Evolutionary conservation across 1,284 basidiomycete genomes (phyloP).

Genomic region (Cryptococcus deneoformans): DNA sequence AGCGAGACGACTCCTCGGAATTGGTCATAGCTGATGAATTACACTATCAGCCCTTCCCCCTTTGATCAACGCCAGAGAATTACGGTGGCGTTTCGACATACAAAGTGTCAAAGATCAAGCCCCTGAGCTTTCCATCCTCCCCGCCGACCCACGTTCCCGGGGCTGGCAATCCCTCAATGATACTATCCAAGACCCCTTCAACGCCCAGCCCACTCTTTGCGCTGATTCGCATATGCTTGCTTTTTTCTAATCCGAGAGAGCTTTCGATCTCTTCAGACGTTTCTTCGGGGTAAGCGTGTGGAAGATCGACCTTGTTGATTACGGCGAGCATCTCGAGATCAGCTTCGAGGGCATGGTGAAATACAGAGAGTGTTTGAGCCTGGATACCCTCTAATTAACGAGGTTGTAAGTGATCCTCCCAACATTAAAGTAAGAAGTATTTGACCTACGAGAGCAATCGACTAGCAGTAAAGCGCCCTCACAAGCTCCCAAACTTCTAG

Average conservation of each 20-base stretch:
- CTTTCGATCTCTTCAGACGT: conserved; percentile 76
- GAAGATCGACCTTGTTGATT: conserved; percentile 93
- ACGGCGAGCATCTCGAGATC: conserved; percentile 86
- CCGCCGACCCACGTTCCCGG: conserved; percentile 51
- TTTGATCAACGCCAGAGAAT: background rate
- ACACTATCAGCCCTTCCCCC: too few relatives aligned
- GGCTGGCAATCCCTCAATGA: conserved; percentile 78
- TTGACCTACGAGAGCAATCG: conserved; percentile 70
- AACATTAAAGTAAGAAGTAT: background rate
- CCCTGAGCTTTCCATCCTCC: conserved; percentile 63
- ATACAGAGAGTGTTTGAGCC: conserved; percentile 95
- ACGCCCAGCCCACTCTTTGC: conserved; percentile 88
- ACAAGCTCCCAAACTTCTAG: conserved; percentile 86
- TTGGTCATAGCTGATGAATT: conserved; percentile 74
- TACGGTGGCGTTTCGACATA: conserved; percentile 49
- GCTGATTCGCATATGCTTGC: conserved; percentile 72
- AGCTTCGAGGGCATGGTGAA: conserved; percentile 78
- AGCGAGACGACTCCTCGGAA: conserved; percentile 96
- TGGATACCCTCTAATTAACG: conserved; percentile 74
- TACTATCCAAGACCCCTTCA: conserved; percentile 69
- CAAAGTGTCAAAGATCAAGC: conserved; percentile 91
- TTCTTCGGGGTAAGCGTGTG: conserved; percentile 74
- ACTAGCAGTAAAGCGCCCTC: conserved; percentile 89
- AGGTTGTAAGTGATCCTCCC: background rate
- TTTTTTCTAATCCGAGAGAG: conserved; percentile 72